A percentile compares a stretch with the other conserved stretches of the same genome.
These are phyloP conservation scores for Lumnitzera racemosa DNA, from an alignment of 345 rosid species.

Conservation along the genomic window DNA sequence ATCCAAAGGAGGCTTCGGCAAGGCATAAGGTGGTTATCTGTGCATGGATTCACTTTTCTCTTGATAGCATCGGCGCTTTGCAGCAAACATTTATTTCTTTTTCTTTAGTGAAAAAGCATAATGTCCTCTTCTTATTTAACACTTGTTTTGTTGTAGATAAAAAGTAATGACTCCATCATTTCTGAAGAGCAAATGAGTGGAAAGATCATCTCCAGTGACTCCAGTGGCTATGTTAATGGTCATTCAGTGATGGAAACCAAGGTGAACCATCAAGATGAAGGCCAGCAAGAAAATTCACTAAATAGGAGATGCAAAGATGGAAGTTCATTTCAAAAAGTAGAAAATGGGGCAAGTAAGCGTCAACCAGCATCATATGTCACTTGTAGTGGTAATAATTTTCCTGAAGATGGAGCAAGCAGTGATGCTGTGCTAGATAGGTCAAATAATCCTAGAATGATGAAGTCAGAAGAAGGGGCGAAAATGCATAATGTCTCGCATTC, in stretches of 20 bases:
- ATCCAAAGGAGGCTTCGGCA: conserved; percentile 23
- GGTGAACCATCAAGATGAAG: conserved; percentile 25
- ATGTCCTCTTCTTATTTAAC: conserved; percentile 3
- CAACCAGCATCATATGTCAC: conserved; percentile 10
- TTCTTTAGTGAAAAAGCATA: conserved; percentile 7
- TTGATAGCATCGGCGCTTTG: neutral
- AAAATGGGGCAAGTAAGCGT: conserved; percentile 15
- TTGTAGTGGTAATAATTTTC: conserved; percentile 9
- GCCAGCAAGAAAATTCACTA: conserved; percentile 14
- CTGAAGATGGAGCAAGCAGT: conserved; percentile 6
- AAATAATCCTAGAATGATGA: conserved; percentile 8
- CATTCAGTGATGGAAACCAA: conserved; percentile 13
- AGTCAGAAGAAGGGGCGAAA: conserved; percentile 13
- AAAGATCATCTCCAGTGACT: conserved; percentile 27
- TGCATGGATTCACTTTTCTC: conserved; percentile 1
- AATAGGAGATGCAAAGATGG: conserved; percentile 29
- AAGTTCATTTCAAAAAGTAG: conserved; percentile 9
- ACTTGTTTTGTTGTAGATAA: conserved; percentile 23
- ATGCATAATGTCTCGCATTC: conserved; percentile 16
- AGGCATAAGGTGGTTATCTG: conserved; percentile 38
- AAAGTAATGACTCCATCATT: conserved; percentile 21
- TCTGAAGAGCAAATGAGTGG: conserved; percentile 29
- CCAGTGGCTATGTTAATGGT: conserved; percentile 21
- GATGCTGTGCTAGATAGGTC: conserved; percentile 12
- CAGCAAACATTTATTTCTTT: neutral